A percentile compares a stretch with the other conserved stretches of the same genome.
Evolutionary conservation across 1,139 yeast species (phyloP).

Genomic region (Hyphopichia buzzinii): DNA sequence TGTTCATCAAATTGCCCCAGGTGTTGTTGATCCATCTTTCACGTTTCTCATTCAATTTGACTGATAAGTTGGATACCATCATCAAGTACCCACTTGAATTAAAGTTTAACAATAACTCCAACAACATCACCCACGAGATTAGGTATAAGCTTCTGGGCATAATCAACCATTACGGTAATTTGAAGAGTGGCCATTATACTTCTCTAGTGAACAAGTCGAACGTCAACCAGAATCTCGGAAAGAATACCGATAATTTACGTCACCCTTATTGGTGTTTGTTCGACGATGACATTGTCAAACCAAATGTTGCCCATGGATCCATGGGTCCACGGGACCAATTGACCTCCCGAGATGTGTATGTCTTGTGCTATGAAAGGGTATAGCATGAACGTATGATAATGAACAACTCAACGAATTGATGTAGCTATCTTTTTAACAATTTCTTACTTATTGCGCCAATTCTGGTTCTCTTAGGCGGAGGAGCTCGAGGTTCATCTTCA

Average conservation of each 20-base stretch:
- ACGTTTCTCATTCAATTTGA: slow-evolving; percentile 52
- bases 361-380: slow-evolving; percentile 64
- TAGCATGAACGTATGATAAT: slow-evolving; percentile 1
- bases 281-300: slow-evolving; percentile 65
- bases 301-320: slow-evolving; percentile 47
- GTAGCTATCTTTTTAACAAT: slow-evolving; percentile 3
- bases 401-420: background rate
- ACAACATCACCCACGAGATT: slow-evolving; percentile 33
- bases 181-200: slow-evolving; percentile 75
- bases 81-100: slow-evolving; percentile 53
- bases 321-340: slow-evolving; percentile 33
- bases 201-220: slow-evolving; percentile 56
- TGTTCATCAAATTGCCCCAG: slow-evolving; percentile 63
- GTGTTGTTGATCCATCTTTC: slow-evolving; percentile 65
- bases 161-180: slow-evolving; percentile 68
- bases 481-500: slow-evolving; percentile 5
- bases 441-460: slow-evolving; percentile 6
- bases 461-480: slow-evolving; percentile 2
- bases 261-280: slow-evolving; percentile 61
- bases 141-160: slow-evolving; percentile 58
- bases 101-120: slow-evolving; percentile 37
- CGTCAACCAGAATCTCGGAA: slow-evolving; percentile 19
- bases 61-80: slow-evolving; percentile 53
- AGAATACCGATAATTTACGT: slow-evolving; percentile 20
- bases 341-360: slow-evolving; percentile 64